Conservation (phyloP, 495 filamentous ascomycete genomes). For the Neurospora terricola region DNA sequence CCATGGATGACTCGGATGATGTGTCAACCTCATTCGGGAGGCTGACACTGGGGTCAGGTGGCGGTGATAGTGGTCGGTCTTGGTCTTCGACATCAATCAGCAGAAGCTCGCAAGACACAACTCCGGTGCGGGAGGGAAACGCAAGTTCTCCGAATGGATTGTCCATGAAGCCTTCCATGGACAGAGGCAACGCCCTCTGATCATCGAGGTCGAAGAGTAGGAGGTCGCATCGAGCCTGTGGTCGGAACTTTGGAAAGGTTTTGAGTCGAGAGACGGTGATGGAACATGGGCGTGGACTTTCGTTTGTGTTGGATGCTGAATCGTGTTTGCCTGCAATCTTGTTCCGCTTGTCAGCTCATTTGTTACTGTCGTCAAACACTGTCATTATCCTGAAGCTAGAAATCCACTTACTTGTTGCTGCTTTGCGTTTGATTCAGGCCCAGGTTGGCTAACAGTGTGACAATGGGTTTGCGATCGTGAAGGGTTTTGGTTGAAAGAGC, state of each 20-base stretch:
- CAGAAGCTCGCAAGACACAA: background rate
- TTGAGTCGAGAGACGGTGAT: background rate
- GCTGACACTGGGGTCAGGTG: background rate
- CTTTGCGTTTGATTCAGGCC: background rate
- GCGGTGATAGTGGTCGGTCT: background rate
- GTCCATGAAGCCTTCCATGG: background rate
- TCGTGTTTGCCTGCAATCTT: background rate
- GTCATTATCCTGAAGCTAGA: background rate
- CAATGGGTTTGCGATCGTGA: background rate
- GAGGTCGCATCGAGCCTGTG: background rate
- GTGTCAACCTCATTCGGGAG: background rate
- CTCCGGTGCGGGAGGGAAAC: accelerated
- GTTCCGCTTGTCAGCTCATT: background rate
- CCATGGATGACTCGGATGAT: background rate
- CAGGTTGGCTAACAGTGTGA: background rate
- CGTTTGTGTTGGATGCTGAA: background rate
- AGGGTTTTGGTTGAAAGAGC: background rate
- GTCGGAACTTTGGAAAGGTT: background rate
- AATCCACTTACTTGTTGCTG: background rate
- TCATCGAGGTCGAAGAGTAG: background rate
- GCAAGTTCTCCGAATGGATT: background rate
- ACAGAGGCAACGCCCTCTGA: background rate
- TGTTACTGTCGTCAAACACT: background rate
- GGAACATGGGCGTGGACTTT: background rate
- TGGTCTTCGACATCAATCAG: background rate